A percentile compares a stretch with the other conserved stretches of the same genome.
Evolutionary conservation across 805 yeast species (phyloP).

Genomic region (Ogataea salicorniae): DNA sequence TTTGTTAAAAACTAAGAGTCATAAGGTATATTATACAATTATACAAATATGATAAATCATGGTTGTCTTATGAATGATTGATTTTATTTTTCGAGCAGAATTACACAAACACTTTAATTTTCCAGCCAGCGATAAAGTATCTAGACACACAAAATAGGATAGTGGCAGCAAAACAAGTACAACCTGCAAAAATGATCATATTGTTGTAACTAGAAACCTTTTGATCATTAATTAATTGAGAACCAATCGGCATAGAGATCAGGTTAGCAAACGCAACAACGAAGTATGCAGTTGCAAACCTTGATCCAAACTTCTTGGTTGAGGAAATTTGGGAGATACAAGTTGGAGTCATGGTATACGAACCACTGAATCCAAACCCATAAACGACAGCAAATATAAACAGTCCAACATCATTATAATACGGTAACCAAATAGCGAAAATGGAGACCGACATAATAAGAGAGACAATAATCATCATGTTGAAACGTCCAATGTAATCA

Average conservation of each 20-base stretch:
- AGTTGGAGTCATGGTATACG: constrained; percentile 57
- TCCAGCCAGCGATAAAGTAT: constrained; percentile 14
- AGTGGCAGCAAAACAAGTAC: constrained; percentile 17
- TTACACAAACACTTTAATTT: constrained; percentile 27
- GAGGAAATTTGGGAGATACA: constrained; percentile 55
- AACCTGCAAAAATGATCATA: constrained; percentile 26
- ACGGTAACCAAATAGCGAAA: constrained; percentile 59
- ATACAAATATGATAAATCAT: too few species aligned
- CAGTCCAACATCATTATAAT: constrained; percentile 34
- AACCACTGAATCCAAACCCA: constrained; percentile 56
- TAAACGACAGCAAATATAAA: constrained; percentile 43
- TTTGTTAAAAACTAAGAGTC: too few species aligned
- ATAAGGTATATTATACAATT: too few species aligned
- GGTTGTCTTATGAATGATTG: too few species aligned
- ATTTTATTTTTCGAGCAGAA: not conserved
- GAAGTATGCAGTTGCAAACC: constrained; percentile 63
- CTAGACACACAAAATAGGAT: constrained; percentile 12
- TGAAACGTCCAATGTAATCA: constrained; percentile 45
- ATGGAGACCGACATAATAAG: constrained; percentile 42
- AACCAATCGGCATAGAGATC: constrained; percentile 43
- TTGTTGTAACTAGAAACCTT: constrained; percentile 18
- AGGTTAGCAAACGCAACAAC: constrained; percentile 47
- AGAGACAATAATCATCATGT: constrained; percentile 43
- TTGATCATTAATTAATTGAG: constrained; percentile 36
- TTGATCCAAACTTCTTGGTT: constrained; percentile 57